A percentile compares a stretch with the other conserved stretches of the same genome.
Evolutionary conservation across 1,284 basidiomycete species (phyloP).

Genomic region (Ceratobasidium sp.): DNA sequence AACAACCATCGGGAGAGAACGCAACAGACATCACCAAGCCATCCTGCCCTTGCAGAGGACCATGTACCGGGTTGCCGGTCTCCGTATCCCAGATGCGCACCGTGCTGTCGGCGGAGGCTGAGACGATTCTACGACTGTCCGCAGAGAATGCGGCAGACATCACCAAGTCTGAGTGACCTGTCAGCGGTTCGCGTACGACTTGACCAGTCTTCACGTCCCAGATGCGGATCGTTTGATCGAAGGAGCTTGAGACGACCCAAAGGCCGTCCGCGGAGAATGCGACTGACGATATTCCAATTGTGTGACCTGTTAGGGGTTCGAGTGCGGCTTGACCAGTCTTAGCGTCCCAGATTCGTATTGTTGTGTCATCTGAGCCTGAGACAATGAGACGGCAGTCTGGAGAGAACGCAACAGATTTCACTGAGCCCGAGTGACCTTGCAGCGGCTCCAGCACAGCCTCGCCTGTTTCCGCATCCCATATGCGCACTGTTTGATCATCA

Average conservation of each 20-base stretch:
- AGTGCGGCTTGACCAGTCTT: too few relatives aligned
- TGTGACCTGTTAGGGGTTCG: too few relatives aligned
- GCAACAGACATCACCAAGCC: not conserved
- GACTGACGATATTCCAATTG: too few relatives aligned
- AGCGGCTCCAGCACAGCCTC: not conserved
- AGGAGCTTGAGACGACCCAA: too few relatives aligned
- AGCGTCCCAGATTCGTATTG: not conserved
- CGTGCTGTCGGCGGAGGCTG: not conserved
- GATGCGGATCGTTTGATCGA: too few relatives aligned
- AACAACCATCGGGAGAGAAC: slow-evolving; percentile 26
- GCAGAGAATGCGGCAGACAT: not conserved
- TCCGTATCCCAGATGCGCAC: not conserved
- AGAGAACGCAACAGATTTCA: not conserved
- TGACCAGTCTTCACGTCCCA: too few relatives aligned
- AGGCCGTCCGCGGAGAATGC: not conserved
- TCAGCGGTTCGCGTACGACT: not conserved
- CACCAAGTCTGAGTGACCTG: not conserved
- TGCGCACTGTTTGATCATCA: slow-evolving; percentile 22
- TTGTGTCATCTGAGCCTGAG: not conserved
- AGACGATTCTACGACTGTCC: not conserved
- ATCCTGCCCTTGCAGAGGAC: not conserved
- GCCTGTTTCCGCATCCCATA: slow-evolving; percentile 20
- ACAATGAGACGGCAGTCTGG: not conserved
- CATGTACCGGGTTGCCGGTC: too few relatives aligned
- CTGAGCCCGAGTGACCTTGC: not conserved